Evolutionary conservation across 2,329 filamentous ascomycete species (phyloP).

Genomic region (Diaporthe capsici): DNA sequence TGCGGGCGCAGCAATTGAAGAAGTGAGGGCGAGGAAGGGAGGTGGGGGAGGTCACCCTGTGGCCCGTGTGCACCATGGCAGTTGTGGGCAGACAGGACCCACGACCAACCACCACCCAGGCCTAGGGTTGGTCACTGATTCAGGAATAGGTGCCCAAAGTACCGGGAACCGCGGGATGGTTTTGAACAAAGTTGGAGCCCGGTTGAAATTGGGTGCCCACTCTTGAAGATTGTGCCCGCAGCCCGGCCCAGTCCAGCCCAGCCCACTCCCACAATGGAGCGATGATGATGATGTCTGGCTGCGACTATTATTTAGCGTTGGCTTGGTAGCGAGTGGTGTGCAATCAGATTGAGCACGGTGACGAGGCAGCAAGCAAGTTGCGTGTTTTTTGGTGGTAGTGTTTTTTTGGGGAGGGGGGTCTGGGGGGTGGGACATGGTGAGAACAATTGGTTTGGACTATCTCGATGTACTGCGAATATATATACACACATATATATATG

Average conservation of each 20-base stretch:
- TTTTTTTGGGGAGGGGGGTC: too few species aligned
- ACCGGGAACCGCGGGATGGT: constrained; percentile 24
- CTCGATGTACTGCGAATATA: not conserved
- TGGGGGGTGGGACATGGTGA: too few species aligned
- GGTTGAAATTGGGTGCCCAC: constrained; percentile 25
- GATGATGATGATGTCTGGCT: not conserved
- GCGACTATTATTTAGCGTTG: not conserved
- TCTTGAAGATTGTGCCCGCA: constrained; percentile 25
- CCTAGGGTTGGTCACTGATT: constrained; percentile 17
- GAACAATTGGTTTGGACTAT: not conserved
- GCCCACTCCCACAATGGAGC: constrained; percentile 6
- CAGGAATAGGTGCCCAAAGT: constrained; percentile 25
- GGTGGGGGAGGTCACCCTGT: not conserved
- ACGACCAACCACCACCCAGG: not conserved
- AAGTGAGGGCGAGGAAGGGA: not conserved
- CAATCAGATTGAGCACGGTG: not conserved
- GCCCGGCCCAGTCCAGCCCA: constrained; percentile 15
- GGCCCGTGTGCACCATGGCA: not conserved
- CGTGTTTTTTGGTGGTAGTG: too few species aligned
- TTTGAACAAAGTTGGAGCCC: constrained; percentile 23
- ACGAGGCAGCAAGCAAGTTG: too few species aligned
- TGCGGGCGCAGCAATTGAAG: not conserved
- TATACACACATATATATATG: not conserved
- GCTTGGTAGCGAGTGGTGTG: not conserved
- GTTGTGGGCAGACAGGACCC: not conserved